Conservation (phyloP, 495 filamentous ascomycete genomes). For the Penicillium simplicissimum region DNA sequence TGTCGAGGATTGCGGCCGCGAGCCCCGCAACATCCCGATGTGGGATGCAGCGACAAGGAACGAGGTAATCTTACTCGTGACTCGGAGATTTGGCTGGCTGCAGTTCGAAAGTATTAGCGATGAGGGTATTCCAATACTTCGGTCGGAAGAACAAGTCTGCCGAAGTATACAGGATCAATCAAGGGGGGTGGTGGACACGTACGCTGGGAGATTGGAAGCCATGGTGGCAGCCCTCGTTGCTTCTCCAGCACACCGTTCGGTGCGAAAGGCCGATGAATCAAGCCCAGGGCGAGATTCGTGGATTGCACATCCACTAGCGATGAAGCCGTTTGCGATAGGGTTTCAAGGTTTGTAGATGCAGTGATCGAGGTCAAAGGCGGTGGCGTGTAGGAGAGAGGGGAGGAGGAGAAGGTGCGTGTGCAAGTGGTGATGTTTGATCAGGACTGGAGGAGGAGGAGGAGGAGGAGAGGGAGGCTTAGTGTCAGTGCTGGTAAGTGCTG, state of each 20-base stretch:
- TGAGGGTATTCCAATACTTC: constrained; percentile 6
- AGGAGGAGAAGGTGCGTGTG: neutral
- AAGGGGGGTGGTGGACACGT: constrained; percentile 30
- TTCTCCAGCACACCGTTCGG: constrained; percentile 33
- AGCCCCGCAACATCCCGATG: constrained; percentile 27
- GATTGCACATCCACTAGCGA: constrained; percentile 46
- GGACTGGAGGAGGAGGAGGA: constrained; percentile 23
- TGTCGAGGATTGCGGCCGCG: constrained; percentile 6
- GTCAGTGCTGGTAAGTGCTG: constrained; percentile 2
- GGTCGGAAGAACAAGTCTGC: constrained; percentile 14
- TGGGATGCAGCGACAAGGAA: constrained; percentile 16
- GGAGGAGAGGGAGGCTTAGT: constrained; percentile 21
- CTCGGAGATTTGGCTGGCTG: constrained; percentile 61
- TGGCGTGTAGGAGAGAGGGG: constrained; percentile 11
- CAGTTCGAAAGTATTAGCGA: constrained; percentile 31
- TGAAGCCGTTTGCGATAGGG: constrained; percentile 6
- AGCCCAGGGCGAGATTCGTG: constrained; percentile 37
- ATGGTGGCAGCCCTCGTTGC: constrained; percentile 41
- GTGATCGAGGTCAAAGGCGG: constrained; percentile 14
- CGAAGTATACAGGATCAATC: neutral
- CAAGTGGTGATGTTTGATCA: constrained; percentile 19
- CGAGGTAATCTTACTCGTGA: constrained; percentile 57
- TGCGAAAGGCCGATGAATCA: constrained; percentile 46
- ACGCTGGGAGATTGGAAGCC: constrained; percentile 63
- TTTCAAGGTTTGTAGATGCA: constrained; percentile 17